Base-by-base conservation (phyloP, 2,329 filamentous ascomycete genomes). In the Parastagonospora avenae region DNA sequence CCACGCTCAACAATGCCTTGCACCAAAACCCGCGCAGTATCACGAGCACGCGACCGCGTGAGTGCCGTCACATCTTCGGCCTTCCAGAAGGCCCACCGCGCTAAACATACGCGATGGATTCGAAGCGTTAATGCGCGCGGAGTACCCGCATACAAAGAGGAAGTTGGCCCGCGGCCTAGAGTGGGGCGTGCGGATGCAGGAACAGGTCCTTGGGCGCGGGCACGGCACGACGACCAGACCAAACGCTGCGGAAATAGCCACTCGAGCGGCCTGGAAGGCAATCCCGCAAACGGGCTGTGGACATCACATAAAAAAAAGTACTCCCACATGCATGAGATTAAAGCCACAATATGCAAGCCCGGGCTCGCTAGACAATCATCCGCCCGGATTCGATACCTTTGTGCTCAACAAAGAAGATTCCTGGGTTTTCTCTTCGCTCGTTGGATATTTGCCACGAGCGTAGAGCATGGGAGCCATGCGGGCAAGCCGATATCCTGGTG, bases 141-240 rank as follows among this genome's bases (percentile, higher is more conserved):
- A 48, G 30, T 41, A 47, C 41, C 30, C 8, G 15, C 12, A 42
- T 48, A 27, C 24, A 36, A 41, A 19, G 8, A 37, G 38, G 16
- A 42, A 14, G 11, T 37, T 19, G 31, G 8, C 46, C 37, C 39
- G n/a, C 16, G 29, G 4, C 14, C n/a, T 19, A 12, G 27, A 9
- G 24, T 45, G 32, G 42, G 42, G 16, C 39, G 9, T 9, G 40
- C 43, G 28, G 24, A 46, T 47, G 45, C 37, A 47, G 45, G 45
- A 41, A 47, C 45, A 47, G 45, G 44, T 40, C 38, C 11, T 24
- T 47, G 36, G 44, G 36, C 14, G 9, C n/a, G 16, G 16, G 30
- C 30, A n/a, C 9, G 30, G 30, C 10, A 32, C 19, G 19, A 24
- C 19, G 19, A 24, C 19, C 19, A 24, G 19, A 24, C 19, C 19